Evolutionary conservation across 129 eudicot species (phyloP).

Genomic region (Lactuca sativa): DNA sequence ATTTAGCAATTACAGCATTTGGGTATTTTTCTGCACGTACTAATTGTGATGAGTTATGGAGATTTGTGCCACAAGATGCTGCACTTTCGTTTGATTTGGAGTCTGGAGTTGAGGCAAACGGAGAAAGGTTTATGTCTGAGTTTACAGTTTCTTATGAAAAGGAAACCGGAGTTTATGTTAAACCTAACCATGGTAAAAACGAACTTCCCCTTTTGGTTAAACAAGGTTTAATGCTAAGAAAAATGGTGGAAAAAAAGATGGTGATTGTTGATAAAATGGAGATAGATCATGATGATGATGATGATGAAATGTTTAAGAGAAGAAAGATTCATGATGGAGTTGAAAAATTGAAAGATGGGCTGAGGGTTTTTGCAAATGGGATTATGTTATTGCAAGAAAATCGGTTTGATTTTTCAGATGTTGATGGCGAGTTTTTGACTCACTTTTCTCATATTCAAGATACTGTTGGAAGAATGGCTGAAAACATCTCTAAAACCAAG

Average conservation of each 20-base stretch:
- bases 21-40: constrained; percentile 93
- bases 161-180: constrained; percentile 46
- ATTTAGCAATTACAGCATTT: constrained; percentile 66
- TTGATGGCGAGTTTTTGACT: constrained; percentile 44
- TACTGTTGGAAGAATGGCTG: constrained; percentile 58
- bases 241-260: constrained; percentile 33
- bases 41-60: constrained; percentile 75
- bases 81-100: constrained; percentile 80
- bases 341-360: constrained; percentile 65
- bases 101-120: constrained; percentile 53
- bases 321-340: constrained; percentile 76
- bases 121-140: constrained; percentile 86
- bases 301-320: constrained; percentile 43
- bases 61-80: constrained; percentile 84
- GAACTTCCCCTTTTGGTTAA: constrained; percentile 39
- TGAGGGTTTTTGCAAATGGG: constrained; percentile 63
- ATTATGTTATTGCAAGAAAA: constrained; percentile 61
- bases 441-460: constrained; percentile 68
- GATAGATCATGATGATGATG: constrained; percentile 43
- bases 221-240: constrained; percentile 58
- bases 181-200: constrained; percentile 39
- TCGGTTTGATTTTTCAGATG: constrained; percentile 41
- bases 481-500: constrained; percentile 42
- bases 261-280: constrained; percentile 43
- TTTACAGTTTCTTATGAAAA: constrained; percentile 77